phyloP scores from a whole-genome alignment of 2,329 filamentous ascomycete genomes.

The Pyrenochaeta sp. region DNA sequence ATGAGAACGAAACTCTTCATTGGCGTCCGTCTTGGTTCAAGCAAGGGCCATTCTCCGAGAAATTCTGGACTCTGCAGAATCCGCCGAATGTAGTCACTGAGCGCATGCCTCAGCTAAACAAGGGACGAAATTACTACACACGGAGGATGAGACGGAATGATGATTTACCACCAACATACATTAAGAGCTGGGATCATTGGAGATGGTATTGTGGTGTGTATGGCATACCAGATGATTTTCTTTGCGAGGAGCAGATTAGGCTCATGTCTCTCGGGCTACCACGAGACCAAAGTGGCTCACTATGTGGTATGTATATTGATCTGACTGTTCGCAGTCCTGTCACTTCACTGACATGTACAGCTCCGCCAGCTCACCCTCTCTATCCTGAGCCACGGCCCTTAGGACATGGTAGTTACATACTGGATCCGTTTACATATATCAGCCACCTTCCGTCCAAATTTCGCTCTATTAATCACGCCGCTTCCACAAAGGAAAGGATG shows the following conservation, averaged over 20 bases:
- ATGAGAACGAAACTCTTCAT: conserved; percentile 36
- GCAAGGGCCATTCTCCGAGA: background rate
- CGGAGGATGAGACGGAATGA: conserved; percentile 26
- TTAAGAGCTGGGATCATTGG: conserved; percentile 36
- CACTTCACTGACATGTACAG: conserved; percentile 13
- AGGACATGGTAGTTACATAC: conserved; percentile 21
- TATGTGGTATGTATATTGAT: conserved; percentile 15
- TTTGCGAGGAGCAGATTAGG: conserved; percentile 28
- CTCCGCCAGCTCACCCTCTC: conserved; percentile 23
- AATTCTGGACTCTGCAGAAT: conserved; percentile 40
- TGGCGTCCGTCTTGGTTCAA: conserved; percentile 43
- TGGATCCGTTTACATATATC: conserved; percentile 14
- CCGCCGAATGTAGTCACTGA: conserved; percentile 42
- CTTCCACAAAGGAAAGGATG: background rate
- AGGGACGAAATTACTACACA: conserved; percentile 20
- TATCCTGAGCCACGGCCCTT: conserved; percentile 36
- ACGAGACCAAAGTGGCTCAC: conserved; percentile 1
- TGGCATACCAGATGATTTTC: conserved; percentile 32
- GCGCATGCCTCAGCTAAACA: conserved; percentile 8
- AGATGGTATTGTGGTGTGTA: conserved; percentile 27
- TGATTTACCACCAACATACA: conserved; percentile 26
- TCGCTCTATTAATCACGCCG: conserved; percentile 3
- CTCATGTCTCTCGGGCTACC: conserved; percentile 28
- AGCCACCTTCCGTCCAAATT: conserved; percentile 31
- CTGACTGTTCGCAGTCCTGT: background rate